Conservation (phyloP, 768 basidiomycete genomes). For the Peribolospora baueri region DNA sequence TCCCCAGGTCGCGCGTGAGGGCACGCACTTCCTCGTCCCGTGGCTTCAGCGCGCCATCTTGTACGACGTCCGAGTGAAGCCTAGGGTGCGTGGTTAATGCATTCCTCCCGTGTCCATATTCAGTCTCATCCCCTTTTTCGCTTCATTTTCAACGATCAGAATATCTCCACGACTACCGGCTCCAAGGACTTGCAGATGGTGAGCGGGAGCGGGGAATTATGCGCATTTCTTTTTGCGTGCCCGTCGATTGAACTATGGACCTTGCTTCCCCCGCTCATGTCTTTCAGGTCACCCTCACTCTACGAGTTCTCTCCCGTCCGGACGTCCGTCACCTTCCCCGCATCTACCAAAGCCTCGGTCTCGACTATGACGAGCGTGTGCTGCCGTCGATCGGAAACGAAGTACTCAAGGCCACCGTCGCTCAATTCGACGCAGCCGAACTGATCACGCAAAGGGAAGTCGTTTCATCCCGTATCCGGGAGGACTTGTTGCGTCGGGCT, state of each 20-base stretch:
- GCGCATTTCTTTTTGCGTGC: not conserved
- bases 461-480: conserved; percentile 75
- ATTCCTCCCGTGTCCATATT: not conserved
- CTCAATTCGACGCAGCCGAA: conserved; percentile 92
- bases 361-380: conserved; percentile 95
- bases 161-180: conserved; percentile 94
- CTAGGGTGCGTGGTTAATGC: conserved; percentile 35
- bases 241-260: not conserved
- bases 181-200: conserved; percentile 36
- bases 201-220: not conserved
- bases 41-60: conserved; percentile 84
- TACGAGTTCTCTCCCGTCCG: conserved; percentile 83
- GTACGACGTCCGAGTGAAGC: conserved; percentile 94
- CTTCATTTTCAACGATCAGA: conserved; percentile 25
- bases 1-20: conserved; percentile 56
- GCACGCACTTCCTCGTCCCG: conserved; percentile 86
- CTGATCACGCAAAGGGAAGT: conserved; percentile 94
- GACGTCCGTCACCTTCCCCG: conserved; percentile 64
- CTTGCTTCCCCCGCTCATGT: not conserved
- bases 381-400: conserved; percentile 94
- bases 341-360: conserved; percentile 82
- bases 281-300: conserved; percentile 61
- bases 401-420: conserved; percentile 90
- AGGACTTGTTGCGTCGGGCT: conserved; percentile 74
- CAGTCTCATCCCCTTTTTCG: not conserved